Base-by-base conservation (phyloP, 768 basidiomycete genomes). In the Trametes punicea region DNA sequence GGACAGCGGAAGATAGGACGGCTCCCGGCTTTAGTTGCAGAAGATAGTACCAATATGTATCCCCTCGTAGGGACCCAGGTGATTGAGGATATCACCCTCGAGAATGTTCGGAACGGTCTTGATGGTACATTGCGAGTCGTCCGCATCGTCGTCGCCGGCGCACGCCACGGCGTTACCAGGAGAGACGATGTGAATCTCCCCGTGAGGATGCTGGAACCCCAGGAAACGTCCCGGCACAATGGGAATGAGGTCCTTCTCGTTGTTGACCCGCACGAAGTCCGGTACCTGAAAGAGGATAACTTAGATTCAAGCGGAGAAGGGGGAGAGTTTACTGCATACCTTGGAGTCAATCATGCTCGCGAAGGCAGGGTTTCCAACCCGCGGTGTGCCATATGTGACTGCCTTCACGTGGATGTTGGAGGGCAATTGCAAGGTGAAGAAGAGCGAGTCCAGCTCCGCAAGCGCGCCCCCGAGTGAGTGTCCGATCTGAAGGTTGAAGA, bases 201-300 rank as follows among this genome's bases (percentile, higher is more conserved):
- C 81, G 29, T 74, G 66, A 3, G 78, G 77, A 51, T 82, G 81
- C 33, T 67, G 56, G 67, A 77, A 86, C 41, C 79, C 80, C 56
- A 83, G 63, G 57, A 70, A 73, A n/a, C 74, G 71, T 1, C 75
- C 79, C 9, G 84, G 84, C 15, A 85, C 73, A 56, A 81, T 84
- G 26, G 85, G 84, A 39, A 86, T 60, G 10, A 69, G 63, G 56
- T 74, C 70, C 33, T 74, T 56, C 62, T 83, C 78, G 66, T 70
- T 68, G 63, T 67, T 71, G 60, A 73, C 63, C 48, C 64, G 69
- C 45, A 60, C 61, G 41, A 72, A 64, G 40, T 66, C 61, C 15
- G 62, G 51, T 25, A 69, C 54, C 61, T 65, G 31, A n/a, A 9
- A 4, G 18, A 0, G 13, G 18, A 2, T 9, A 47, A 2, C 7